Evolutionary conservation across 139 green algal species (phyloP).

Genomic region (Micractinium sp.): DNA sequence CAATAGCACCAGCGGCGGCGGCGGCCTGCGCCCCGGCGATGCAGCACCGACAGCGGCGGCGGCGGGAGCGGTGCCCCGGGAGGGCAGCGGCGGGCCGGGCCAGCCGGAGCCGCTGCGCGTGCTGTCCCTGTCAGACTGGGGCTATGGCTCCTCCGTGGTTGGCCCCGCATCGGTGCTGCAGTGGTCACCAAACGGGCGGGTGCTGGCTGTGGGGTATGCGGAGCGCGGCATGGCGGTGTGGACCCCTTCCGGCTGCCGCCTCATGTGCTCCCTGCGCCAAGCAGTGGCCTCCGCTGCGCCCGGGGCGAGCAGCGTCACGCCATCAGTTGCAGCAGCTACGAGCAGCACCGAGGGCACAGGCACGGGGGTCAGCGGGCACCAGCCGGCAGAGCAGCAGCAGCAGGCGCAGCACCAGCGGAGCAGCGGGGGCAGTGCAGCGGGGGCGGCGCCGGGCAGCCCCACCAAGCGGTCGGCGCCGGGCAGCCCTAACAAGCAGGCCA

Average conservation of each 20-base stretch:
- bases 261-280: slow-evolving; percentile 82
- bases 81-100: slow-evolving; percentile 20
- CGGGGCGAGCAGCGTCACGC: background rate
- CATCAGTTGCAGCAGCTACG: background rate
- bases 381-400: background rate
- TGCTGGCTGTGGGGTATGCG: slow-evolving; percentile 70
- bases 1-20: background rate
- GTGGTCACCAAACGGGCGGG: slow-evolving; percentile 77
- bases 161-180: slow-evolving; percentile 63
- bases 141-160: slow-evolving; percentile 45
- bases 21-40: too few relatives aligned
- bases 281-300: background rate
- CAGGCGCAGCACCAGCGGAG: background rate
- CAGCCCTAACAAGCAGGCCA: background rate
- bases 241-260: slow-evolving; percentile 80
- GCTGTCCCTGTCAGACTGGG: slow-evolving; percentile 79
- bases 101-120: slow-evolving; percentile 50
- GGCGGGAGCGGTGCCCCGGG: background rate
- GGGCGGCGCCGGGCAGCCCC: background rate
- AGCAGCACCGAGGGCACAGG: background rate
- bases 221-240: slow-evolving; percentile 75
- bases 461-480: background rate
- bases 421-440: background rate
- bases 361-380: background rate
- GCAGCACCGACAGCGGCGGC: too few relatives aligned